Conservation (phyloP, 768 basidiomycete species). For the Gelatoporia subvermispora region DNA sequence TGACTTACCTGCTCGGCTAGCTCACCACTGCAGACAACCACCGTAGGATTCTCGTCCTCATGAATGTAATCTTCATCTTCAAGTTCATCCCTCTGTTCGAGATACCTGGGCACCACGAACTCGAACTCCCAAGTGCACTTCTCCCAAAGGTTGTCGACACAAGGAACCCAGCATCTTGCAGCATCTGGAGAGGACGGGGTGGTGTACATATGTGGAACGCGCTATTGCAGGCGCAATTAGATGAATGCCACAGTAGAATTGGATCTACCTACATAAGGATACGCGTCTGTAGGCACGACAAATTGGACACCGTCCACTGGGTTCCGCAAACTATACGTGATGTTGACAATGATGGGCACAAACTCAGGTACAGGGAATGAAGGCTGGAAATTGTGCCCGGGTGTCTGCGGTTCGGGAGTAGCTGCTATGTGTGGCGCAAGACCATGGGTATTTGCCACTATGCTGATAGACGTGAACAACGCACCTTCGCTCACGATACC, state of each 20-base stretch:
- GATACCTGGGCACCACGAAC: constrained; percentile 83
- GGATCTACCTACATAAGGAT: constrained; percentile 67
- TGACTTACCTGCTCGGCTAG: constrained; percentile 81
- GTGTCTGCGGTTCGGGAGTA: constrained; percentile 83
- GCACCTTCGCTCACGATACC: constrained; percentile 57
- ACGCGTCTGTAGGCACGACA: constrained; percentile 72
- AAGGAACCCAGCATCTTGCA: constrained; percentile 99
- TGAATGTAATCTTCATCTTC: constrained; percentile 41
- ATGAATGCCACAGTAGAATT: constrained; percentile 2
- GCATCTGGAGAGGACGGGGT: constrained; percentile 83
- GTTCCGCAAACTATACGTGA: constrained; percentile 77
- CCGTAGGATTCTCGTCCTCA: constrained; percentile 57
- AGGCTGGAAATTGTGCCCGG: constrained; percentile 31
- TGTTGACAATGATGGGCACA: constrained; percentile 67
- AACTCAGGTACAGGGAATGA: constrained; percentile 53
- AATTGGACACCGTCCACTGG: constrained; percentile 85
- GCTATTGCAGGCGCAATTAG: constrained; percentile 37
- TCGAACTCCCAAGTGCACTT: constrained; percentile 98
- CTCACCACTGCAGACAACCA: constrained; percentile 93
- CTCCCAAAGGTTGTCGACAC: constrained; percentile 91
- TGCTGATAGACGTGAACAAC: constrained; percentile 3
- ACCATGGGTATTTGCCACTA: neutral
- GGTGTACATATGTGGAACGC: constrained; percentile 90
- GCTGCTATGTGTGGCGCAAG: constrained; percentile 36
- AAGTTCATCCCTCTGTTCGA: constrained; percentile 57